Evolutionary conservation across 2,329 filamentous ascomycete species (phyloP), one percentile per base, ranked within the genome.

Genomic region (Raffaelea ambrosiae): DNA sequence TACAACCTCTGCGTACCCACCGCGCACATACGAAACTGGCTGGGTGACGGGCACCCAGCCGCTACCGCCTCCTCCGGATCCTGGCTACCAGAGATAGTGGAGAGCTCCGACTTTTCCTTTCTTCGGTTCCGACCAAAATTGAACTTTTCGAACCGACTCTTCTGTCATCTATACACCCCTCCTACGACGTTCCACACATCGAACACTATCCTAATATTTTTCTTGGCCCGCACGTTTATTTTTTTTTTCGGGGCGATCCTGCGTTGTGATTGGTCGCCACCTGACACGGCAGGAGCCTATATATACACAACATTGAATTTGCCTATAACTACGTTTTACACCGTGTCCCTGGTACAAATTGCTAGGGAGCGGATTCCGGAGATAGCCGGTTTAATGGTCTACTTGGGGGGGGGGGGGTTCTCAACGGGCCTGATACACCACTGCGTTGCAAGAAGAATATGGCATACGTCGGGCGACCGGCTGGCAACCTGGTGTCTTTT

Each of bases 31-130:
- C 46, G 46, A 46, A 23, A 52, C 46, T 7, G 48, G 51, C 5
- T 52, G 51, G 51, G 46, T 43, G 3, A 26, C 48, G 2, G 48
- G 46, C 16, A 4, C 49, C 2, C 23, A 23, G 14, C 16, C 43
- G 13, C 40, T 76, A 5, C 76, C 78, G 14, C 72, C 77, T 2
- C 83, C 39, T 20, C 39, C 39, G 5, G 18, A 9, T 40, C 39
- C 39, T 29, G 13, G 18, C 8, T 19, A 38, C 35, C 35, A 19
- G 16, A 5, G 18, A 9, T 38, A 38, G 16, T 29, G 19, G 3
- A 13, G 11, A 22, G 9, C 40, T 41, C 40, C 20, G 16, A 13
- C 11, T 23, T 41, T 20, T 41, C 22, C 36, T 39, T 86, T 35
- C 82, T 88, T 13, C 18, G 8, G 13, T 40, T 38, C 35, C 18